phyloP scores from a whole-genome alignment of 148 eudicot species.

The Camellia japonica region DNA sequence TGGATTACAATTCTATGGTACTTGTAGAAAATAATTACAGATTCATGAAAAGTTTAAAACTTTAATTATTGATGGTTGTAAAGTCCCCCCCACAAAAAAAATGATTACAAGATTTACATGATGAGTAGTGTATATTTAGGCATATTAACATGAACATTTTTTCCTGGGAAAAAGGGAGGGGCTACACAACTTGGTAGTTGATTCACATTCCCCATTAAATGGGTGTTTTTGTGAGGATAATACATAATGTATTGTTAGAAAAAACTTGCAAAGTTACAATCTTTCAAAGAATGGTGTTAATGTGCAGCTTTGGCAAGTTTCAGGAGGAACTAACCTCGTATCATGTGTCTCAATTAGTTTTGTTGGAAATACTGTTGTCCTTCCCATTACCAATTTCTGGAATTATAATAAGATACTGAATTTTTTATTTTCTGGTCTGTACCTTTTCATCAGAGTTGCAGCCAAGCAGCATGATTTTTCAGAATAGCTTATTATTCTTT shows the following conservation, averaged over 20 bases:
- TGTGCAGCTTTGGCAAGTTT: background rate
- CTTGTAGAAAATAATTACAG: no score
- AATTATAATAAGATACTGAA: background rate
- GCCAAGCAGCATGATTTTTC: background rate
- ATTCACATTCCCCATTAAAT: background rate
- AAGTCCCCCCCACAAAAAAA: no score
- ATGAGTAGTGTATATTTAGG: background rate
- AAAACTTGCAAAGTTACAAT: background rate
- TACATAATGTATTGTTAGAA: background rate
- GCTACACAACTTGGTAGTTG: background rate
- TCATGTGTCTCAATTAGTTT: background rate
- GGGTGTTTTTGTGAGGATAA: background rate
- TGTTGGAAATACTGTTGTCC: background rate
- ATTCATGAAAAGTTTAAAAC: no score
- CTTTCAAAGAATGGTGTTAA: background rate
- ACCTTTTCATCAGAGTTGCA: background rate
- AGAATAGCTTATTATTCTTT: conserved; percentile 12
- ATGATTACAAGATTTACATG: no score
- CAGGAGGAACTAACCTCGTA: conserved; percentile 5
- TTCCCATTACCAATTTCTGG: background rate
- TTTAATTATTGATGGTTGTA: no score
- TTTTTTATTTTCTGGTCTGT: conserved; percentile 2
- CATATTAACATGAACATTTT: background rate
- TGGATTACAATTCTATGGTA: no score
- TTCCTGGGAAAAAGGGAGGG: background rate